Percentiles rank a stretch among this genome's conserved stretches.
These are phyloP conservation scores for Penicillium longicatenatum DNA, from an alignment of 495 filamentous ascomycete species.

Conservation along the genomic window DNA sequence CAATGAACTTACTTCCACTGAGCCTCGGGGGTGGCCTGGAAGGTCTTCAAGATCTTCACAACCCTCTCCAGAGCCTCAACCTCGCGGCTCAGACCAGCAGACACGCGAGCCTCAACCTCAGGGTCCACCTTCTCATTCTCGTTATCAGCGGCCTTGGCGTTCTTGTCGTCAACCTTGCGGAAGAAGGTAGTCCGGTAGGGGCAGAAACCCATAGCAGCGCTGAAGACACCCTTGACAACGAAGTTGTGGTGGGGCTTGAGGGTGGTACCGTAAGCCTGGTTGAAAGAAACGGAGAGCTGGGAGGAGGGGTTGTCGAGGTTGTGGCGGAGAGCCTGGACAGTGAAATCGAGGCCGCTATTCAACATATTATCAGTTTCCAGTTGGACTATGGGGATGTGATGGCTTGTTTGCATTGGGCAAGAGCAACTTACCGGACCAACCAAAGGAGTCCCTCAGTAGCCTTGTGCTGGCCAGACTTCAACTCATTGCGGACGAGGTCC, in stretches of 20 bases:
- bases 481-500: slow-evolving; percentile 78
- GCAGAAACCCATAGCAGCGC: slow-evolving; percentile 85
- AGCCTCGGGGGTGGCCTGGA: slow-evolving; percentile 66
- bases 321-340: slow-evolving; percentile 74
- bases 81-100: slow-evolving; percentile 63
- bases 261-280: slow-evolving; percentile 75
- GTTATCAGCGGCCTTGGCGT: slow-evolving; percentile 31
- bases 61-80: slow-evolving; percentile 73
- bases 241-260: slow-evolving; percentile 91
- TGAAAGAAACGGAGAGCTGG: slow-evolving; percentile 87
- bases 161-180: slow-evolving; percentile 72
- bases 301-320: slow-evolving; percentile 66
- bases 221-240: slow-evolving; percentile 85
- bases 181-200: slow-evolving; percentile 94
- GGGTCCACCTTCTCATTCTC: background rate
- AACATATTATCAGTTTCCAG: background rate
- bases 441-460: slow-evolving; percentile 90
- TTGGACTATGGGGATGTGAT: background rate
- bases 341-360: slow-evolving; percentile 87
- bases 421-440: slow-evolving; percentile 73
- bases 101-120: slow-evolving; percentile 37
- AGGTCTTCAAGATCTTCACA: slow-evolving; percentile 72
- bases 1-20: slow-evolving; percentile 58
- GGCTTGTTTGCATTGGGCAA: background rate
- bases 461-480: slow-evolving; percentile 80